Evolutionary conservation across 1,139 yeast species (phyloP).

Genomic region (Arxiozyma telluris): DNA sequence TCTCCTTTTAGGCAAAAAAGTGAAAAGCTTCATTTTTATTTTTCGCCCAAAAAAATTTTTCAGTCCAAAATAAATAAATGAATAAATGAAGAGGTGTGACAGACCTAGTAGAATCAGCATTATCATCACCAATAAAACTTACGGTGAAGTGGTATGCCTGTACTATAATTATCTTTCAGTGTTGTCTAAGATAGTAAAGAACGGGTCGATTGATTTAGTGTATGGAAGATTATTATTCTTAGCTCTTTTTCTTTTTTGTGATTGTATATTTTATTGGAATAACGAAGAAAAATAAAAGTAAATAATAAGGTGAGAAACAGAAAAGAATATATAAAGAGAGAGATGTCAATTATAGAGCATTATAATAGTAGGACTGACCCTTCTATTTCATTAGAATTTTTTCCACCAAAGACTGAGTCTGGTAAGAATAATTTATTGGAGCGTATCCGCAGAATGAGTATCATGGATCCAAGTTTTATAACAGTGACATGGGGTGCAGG

Average conservation of each 20-base stretch:
- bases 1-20: too few species aligned
- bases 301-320: neutral
- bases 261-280: too few species aligned
- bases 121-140: neutral
- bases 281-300: neutral
- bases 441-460: slow-evolving; percentile 75
- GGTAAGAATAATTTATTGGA: slow-evolving; percentile 79
- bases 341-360: slow-evolving; percentile 45
- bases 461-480: slow-evolving; percentile 77
- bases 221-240: neutral
- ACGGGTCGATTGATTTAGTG: neutral
- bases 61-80: too few species aligned
- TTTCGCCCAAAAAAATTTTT: too few species aligned
- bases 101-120: too few species aligned
- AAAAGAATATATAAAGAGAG: neutral
- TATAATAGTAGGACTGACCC: slow-evolving; percentile 41
- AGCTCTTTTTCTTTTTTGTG: neutral
- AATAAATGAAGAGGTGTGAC: too few species aligned
- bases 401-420: slow-evolving; percentile 85
- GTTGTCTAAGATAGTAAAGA: neutral
- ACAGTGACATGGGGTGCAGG: slow-evolving; percentile 99
- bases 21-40: too few species aligned
- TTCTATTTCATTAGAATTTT: slow-evolving; percentile 47
- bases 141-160: too few species aligned
- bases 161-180: too few species aligned